A percentile compares a stretch with the other conserved stretches of the same genome.
Evolutionary conservation across 1,139 yeast species (phyloP).

Genomic region (Yamadazyma atlantica): DNA sequence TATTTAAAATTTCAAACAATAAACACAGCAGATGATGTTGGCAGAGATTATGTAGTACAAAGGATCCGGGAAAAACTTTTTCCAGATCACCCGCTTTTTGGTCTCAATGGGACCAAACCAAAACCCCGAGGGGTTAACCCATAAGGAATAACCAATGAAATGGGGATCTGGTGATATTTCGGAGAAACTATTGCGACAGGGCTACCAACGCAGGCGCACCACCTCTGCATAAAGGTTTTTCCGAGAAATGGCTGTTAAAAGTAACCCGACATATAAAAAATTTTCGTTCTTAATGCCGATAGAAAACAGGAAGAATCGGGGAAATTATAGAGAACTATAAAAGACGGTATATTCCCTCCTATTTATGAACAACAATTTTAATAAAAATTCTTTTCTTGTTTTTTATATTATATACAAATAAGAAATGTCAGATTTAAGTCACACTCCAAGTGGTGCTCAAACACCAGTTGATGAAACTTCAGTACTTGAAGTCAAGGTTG

Average conservation of each 20-base stretch:
- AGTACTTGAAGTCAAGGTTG: conserved; percentile 27
- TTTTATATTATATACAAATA: conserved; percentile 1
- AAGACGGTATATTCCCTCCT: too few relatives aligned
- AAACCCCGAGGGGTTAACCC: neutral
- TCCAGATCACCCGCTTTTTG: neutral
- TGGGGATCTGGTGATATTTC: conserved; percentile 1
- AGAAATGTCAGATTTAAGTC: conserved; percentile 11
- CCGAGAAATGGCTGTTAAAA: conserved; percentile 1
- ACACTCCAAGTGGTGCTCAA: conserved; percentile 24
- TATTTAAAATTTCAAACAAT: too few relatives aligned
- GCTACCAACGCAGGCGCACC: neutral
- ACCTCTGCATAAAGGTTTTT: neutral
- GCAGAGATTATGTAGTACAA: neutral
- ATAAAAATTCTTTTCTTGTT: neutral
- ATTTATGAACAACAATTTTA: too few relatives aligned
- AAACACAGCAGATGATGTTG: too few relatives aligned
- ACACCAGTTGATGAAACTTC: conserved; percentile 35
- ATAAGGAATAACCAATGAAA: neutral
- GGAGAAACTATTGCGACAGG: neutral
- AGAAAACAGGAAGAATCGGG: neutral
- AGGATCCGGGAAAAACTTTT: neutral
- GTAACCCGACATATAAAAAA: too few relatives aligned
- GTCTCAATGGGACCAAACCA: neutral
- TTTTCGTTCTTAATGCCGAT: neutral
- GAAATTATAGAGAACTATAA: too few relatives aligned